Percentiles rank a stretch among this genome's conserved stretches.
phyloP scores from a whole-genome alignment of 192 early-diverging fungal species.

The Chytriomyces sp. region DNA sequence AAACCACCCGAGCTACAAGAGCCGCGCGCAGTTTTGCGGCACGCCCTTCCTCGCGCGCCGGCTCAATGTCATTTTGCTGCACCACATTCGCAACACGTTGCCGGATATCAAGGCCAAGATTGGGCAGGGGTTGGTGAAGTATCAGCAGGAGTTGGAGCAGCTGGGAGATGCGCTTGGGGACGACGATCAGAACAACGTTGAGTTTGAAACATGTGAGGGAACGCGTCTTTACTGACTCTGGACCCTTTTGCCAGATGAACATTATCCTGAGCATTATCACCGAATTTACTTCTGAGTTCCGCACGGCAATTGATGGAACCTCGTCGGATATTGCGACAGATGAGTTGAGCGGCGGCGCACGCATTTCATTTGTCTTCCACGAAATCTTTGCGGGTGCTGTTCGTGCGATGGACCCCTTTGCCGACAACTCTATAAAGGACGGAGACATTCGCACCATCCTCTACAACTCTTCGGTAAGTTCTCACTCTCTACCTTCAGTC shows the following conservation, averaged over 20 bases:
- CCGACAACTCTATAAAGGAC: constrained; percentile 98
- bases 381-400: constrained; percentile 92
- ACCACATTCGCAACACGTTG: constrained; percentile 96
- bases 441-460: constrained; percentile 96
- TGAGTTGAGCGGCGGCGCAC: constrained; percentile 97
- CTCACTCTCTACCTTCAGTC: not conserved
- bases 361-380: constrained; percentile 99
- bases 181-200: constrained; percentile 70
- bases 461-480: constrained; percentile 87
- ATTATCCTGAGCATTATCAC: constrained; percentile 96
- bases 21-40: constrained; percentile 98
- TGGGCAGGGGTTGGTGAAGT: constrained; percentile 77
- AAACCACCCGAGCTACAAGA: constrained; percentile 89
- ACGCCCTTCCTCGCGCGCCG: constrained; percentile 96
- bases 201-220: constrained; percentile 12
- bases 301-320: constrained; percentile 93
- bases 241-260: constrained; percentile 61
- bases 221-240: too few relatives aligned
- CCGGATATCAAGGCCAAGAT: constrained; percentile 99
- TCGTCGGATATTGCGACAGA: constrained; percentile 91
- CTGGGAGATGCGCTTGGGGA: constrained; percentile 89
- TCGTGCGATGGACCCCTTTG: constrained; percentile 95
- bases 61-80: constrained; percentile 98
- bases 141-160: constrained; percentile 80
- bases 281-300: constrained; percentile 97